Conservation (phyloP, 1,139 yeast species). For the Candida sojae region DNA sequence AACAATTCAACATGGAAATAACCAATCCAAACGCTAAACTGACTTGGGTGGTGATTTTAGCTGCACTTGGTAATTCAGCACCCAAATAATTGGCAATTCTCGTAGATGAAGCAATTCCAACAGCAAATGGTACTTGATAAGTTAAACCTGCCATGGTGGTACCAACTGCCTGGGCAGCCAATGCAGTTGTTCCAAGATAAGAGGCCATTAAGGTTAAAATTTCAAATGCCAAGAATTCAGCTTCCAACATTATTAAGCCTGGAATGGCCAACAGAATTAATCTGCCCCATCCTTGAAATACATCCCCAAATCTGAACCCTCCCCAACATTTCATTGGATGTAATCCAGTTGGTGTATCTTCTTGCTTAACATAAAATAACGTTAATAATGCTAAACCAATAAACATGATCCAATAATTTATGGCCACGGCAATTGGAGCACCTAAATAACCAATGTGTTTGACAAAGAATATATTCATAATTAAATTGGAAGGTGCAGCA, state of each 20-base stretch:
- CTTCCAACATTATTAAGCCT: constrained; percentile 59
- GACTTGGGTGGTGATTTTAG: constrained; percentile 47
- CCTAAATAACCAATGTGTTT: constrained; percentile 47
- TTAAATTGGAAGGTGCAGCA: constrained; percentile 63
- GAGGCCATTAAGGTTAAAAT: constrained; percentile 57
- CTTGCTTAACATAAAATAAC: constrained; percentile 35
- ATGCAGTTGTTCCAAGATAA: constrained; percentile 52
- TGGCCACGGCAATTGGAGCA: constrained; percentile 60
- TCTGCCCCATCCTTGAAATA: constrained; percentile 49
- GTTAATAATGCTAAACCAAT: constrained; percentile 45
- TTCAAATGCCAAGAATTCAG: constrained; percentile 61
- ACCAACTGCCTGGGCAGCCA: constrained; percentile 62
- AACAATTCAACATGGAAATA: constrained; percentile 43
- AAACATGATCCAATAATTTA: constrained; percentile 60
- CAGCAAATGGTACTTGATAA: constrained; percentile 58
- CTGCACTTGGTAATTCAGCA: constrained; percentile 50
- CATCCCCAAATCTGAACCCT: constrained; percentile 27
- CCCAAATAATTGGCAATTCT: constrained; percentile 62
- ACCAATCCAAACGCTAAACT: constrained; percentile 45
- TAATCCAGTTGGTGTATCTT: constrained; percentile 40
- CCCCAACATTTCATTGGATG: constrained; percentile 50
- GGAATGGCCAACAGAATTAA: constrained; percentile 54
- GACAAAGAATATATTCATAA: constrained; percentile 47
- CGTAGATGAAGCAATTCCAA: constrained; percentile 61
- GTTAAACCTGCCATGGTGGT: constrained; percentile 56